A percentile compares a stretch with the other conserved stretches of the same genome.
phyloP scores from a whole-genome alignment of 257 asterid genomes.

The Ballota nigra region DNA sequence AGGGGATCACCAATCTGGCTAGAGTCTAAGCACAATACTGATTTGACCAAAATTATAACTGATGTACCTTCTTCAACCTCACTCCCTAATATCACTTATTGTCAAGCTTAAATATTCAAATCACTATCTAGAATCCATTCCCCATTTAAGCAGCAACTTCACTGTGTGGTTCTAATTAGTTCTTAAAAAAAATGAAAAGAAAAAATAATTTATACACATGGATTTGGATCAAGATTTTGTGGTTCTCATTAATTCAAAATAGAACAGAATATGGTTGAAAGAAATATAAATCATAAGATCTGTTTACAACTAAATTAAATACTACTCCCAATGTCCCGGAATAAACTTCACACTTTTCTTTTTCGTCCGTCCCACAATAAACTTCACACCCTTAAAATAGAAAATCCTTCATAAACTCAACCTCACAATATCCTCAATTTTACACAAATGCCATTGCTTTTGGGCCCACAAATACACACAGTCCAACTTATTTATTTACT shows the following conservation, averaged over 20 bases:
- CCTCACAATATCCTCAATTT: no score
- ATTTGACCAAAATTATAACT: not conserved
- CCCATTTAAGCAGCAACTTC: not conserved
- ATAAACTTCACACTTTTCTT: no score
- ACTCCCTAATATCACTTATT: not conserved
- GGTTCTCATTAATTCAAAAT: not conserved
- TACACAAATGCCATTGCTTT: no score
- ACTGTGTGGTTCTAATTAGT: not conserved
- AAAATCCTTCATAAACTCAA: no score
- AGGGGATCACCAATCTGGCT: conserved; percentile 16
- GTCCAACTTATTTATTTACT: no score
- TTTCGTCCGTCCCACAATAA: no score
- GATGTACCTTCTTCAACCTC: not conserved
- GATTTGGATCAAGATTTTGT: not conserved
- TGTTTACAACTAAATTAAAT: not conserved
- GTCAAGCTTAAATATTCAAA: not conserved
- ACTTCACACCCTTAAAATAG: no score
- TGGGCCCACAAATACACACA: no score
- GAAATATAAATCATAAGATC: not conserved
- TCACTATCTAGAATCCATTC: not conserved
- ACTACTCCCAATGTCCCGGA: no score
- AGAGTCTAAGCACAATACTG: not conserved
- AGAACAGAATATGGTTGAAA: not conserved
- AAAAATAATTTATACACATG: not conserved
- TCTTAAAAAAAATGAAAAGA: not conserved